A percentile compares a stretch with the other conserved stretches of the same genome.
These are phyloP conservation scores for Alopecurus myosuroides DNA, from an alignment of 176 grass and related monocot genomes.

Conservation along the genomic window DNA sequence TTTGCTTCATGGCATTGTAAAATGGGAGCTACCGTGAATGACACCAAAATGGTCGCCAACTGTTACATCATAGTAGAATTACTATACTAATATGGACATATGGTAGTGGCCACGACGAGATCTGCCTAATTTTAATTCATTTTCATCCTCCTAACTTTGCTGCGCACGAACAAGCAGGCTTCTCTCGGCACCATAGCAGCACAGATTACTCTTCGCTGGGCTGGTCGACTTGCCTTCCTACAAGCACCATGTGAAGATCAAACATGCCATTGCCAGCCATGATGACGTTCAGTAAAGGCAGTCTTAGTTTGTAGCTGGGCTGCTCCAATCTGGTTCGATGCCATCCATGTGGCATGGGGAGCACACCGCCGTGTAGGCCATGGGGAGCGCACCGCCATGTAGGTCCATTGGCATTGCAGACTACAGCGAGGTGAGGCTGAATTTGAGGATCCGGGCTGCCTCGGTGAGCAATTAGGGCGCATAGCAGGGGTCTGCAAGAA, in stretches of 20 bases:
- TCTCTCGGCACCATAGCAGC: neutral
- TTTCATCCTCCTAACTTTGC: neutral
- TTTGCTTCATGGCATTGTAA: neutral
- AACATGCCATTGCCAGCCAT: neutral
- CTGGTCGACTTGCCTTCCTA: neutral
- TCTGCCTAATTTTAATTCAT: neutral
- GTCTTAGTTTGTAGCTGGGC: neutral
- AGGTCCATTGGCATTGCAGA: neutral
- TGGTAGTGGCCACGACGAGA: neutral
- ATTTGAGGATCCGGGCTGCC: neutral
- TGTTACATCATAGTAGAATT: neutral
- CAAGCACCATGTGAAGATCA: neutral
- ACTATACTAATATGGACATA: neutral
- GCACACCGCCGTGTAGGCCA: neutral
- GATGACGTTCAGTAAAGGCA: neutral
- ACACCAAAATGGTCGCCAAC: neutral
- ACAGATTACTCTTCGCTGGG: neutral
- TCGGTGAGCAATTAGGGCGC: neutral
- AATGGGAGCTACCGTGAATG: neutral
- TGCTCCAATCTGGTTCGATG: neutral
- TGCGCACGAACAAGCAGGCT: neutral
- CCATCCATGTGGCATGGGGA: neutral
- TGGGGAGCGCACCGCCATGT: too few relatives aligned
- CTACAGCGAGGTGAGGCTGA: neutral
- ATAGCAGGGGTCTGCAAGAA: neutral